Evolutionary conservation across 2,329 filamentous ascomycete genomes (phyloP), one percentile per base, ranked within the genome.

Genomic region (Zasmidium cellare): DNA sequence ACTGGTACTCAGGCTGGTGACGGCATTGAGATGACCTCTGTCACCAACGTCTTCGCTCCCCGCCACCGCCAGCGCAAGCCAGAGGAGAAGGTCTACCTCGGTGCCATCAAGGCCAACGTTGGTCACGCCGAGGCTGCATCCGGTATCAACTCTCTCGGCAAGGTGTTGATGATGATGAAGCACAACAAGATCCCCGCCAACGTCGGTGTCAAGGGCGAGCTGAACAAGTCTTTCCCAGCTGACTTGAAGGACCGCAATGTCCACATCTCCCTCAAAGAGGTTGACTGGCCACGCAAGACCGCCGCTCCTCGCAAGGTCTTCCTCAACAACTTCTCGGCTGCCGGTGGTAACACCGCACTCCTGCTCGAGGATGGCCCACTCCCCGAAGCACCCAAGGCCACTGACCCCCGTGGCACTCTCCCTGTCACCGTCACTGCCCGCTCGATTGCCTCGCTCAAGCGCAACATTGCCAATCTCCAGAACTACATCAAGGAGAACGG

Each of bases 1-100:
- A 96, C 91, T 2, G 91, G 91, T 28, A 96, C 90, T 0, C 90
- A 94, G 72, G 90, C 89, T 28, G 91, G 90, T 60, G 91, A 96
- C 69, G 87, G 86, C 7, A 88, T 86, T 3, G 92, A 96, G 72
- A 92, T 93, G 87, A 80, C 85, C 1, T 91, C 88, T 0, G 88
- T 96, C 50, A 85, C 86, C 20, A 79, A 83, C 50, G 78, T 83
- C 19, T 88, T 88, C 65, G 85, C 84, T 46, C 80, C 83, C 20
- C 76, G 78, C 54, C 73, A 80, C 63, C 75, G 77, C 45, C 77
- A 80, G 67, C 79, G 80, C 51, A 74, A 71, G 31, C 75, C 79
- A 9, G 78, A 81, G 35, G 51, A 53, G 9, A 71, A 82, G 71
- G 75, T 83, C 6, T 75, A 81, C 63, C 72, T 83, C n/a, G 80